Percentiles rank a stretch among this genome's conserved stretches.
Evolutionary conservation across 1,284 basidiomycete genomes (phyloP).

Genomic region (Rugosomyces carneus): DNA sequence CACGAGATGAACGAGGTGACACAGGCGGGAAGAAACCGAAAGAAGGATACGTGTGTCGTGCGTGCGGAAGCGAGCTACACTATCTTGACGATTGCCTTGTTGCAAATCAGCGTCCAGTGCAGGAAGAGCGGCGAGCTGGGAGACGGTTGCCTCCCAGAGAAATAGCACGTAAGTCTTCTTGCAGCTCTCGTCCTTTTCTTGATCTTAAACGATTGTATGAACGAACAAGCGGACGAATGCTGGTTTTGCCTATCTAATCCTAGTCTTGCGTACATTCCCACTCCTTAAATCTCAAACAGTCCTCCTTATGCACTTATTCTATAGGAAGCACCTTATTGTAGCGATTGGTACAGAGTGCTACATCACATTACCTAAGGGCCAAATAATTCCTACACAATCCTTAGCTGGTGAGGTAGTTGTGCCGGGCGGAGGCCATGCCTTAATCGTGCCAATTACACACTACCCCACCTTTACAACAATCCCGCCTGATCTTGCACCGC

Average conservation of each 20-base stretch:
- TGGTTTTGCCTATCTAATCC: slow-evolving; percentile 98
- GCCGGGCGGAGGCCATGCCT: slow-evolving; percentile 90
- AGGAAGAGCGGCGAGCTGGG: slow-evolving; percentile 35
- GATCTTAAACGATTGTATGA: slow-evolving; percentile 1
- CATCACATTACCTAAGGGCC: slow-evolving; percentile 88
- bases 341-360: slow-evolving; percentile 91
- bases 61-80: slow-evolving; percentile 80
- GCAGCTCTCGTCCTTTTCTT: slow-evolving; percentile 13
- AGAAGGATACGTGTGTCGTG: slow-evolving; percentile 81
- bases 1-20: slow-evolving; percentile 65
- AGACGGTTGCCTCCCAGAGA: slow-evolving; percentile 66
- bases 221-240: slow-evolving; percentile 69
- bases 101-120: slow-evolving; percentile 41
- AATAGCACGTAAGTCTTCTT: slow-evolving; percentile 60
- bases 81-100: slow-evolving; percentile 82
- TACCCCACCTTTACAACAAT: slow-evolving; percentile 62
- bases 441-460: slow-evolving; percentile 79
- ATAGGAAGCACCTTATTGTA: slow-evolving; percentile 89
- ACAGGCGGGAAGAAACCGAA: slow-evolving; percentile 75
- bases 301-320: slow-evolving; percentile 1
- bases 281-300: background rate
- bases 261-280: slow-evolving; percentile 59
- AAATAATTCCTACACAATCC: slow-evolving; percentile 77
- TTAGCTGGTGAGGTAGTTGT: slow-evolving; percentile 45
- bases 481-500: slow-evolving; percentile 66